Evolutionary conservation across 148 eudicot species (phyloP).

Genomic region (Cornus suecica): DNA sequence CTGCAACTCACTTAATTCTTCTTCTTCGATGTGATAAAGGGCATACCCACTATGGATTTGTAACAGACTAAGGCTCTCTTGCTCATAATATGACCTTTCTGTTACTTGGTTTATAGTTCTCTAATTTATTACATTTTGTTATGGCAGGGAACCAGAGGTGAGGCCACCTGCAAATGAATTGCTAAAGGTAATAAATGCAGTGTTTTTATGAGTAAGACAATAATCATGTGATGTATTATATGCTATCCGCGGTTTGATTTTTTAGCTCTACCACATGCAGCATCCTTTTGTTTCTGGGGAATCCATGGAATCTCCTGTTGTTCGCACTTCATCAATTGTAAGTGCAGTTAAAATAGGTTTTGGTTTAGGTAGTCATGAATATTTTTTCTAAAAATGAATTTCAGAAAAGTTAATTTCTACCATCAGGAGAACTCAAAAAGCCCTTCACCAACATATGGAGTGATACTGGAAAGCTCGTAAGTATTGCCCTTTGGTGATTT

Average conservation of each 20-base stretch:
- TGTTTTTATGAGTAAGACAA: neutral
- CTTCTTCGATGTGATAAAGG: neutral
- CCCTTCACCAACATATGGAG: slow-evolving; percentile 13
- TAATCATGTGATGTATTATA: neutral
- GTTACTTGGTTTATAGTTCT: neutral
- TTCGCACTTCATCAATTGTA: slow-evolving; percentile 25
- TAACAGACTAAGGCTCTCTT: neutral
- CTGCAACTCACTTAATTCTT: neutral
- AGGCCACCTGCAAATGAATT: slow-evolving; percentile 32
- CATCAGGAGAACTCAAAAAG: slow-evolving; percentile 28
- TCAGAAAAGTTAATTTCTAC: neutral
- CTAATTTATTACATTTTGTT: neutral
- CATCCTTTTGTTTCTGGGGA: slow-evolving; percentile 53
- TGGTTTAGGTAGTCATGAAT: neutral
- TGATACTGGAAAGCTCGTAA: slow-evolving; percentile 29
- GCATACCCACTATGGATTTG: neutral
- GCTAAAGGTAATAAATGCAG: slow-evolving; percentile 35
- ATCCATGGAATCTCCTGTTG: slow-evolving; percentile 19
- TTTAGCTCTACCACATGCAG: slow-evolving; percentile 25
- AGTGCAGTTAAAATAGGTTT: slow-evolving; percentile 3
- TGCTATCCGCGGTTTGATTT: neutral
- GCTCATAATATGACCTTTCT: neutral
- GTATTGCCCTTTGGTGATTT: slow-evolving; percentile 11
- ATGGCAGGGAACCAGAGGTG: slow-evolving; percentile 41
- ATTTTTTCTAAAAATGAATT: neutral